These are phyloP conservation scores for Barnettozyma sucrosica DNA, from an alignment of 805 yeast genomes.

Conservation along the genomic window DNA sequence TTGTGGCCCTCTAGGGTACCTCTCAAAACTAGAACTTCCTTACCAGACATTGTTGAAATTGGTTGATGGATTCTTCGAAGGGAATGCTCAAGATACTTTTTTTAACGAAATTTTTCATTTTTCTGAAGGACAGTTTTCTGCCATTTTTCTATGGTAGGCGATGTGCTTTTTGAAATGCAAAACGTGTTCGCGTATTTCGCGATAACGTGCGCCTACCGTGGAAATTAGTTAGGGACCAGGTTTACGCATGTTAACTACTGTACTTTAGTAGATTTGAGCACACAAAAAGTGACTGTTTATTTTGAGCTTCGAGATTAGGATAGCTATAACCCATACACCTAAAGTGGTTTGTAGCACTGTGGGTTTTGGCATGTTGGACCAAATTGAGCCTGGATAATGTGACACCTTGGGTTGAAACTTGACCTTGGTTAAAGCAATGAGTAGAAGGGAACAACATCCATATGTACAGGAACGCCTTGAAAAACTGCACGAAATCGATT, in stretches of 20 bases:
- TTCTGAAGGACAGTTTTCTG: background rate
- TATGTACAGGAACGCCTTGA: conserved; percentile 48
- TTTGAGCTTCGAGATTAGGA: background rate
- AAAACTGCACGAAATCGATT: conserved; percentile 46
- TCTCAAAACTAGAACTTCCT: conserved; percentile 98
- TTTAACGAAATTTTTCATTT: background rate
- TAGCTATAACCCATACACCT: background rate
- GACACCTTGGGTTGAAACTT: background rate
- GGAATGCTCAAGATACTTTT: background rate
- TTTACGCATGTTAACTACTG: conserved; percentile 22
- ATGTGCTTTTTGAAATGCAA: background rate
- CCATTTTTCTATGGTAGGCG: background rate
- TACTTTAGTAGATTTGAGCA: conserved; percentile 16
- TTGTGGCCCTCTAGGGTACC: conserved; percentile 98
- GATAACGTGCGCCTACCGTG: conserved; percentile 8
- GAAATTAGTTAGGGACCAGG: conserved; percentile 20
- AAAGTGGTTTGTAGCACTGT: background rate
- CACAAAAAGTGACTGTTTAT: conserved; percentile 16
- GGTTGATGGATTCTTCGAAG: conserved; percentile 1
- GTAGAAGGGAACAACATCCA: conserved; percentile 21
- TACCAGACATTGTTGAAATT: conserved; percentile 55
- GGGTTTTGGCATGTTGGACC: background rate
- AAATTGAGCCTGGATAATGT: no score
- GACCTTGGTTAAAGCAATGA: conserved; percentile 4
- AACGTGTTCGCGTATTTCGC: background rate